Percentiles rank a stretch among this genome's conserved stretches.
These are phyloP conservation scores for Acarospora socialis DNA, from an alignment of 2,329 filamentous ascomycete species.

Conservation along the genomic window DNA sequence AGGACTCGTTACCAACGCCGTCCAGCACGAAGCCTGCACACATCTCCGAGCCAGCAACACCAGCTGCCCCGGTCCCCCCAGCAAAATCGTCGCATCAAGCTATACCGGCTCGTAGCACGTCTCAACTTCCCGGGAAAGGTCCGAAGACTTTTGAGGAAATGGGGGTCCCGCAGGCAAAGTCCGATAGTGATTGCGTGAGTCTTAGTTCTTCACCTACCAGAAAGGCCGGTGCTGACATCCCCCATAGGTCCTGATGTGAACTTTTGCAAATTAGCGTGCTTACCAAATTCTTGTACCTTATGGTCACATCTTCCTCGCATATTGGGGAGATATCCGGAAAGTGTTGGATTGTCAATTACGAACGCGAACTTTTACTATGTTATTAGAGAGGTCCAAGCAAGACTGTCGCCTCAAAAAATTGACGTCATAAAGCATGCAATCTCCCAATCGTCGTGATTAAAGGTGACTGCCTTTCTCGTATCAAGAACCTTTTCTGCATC, in stretches of 20 bases:
- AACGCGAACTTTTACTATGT: no score
- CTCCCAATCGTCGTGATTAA: no score
- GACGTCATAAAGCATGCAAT: no score
- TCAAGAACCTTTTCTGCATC: no score
- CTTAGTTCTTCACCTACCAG: neutral
- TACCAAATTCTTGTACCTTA: no score
- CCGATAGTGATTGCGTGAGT: constrained; percentile 81
- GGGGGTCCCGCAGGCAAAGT: constrained; percentile 75
- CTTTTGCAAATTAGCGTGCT: no score
- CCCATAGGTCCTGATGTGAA: constrained; percentile 17
- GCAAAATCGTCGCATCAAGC: neutral
- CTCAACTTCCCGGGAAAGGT: constrained; percentile 48
- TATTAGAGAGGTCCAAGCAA: no score
- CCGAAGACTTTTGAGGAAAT: constrained; percentile 97
- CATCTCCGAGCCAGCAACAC: constrained; percentile 8
- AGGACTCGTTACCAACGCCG: neutral
- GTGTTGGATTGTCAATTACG: neutral
- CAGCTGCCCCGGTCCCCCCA: constrained; percentile 9
- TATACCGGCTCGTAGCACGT: constrained; percentile 1
- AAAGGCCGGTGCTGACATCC: constrained; percentile 7
- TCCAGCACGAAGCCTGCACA: neutral
- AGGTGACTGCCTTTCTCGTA: no score
- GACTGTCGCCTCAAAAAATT: no score
- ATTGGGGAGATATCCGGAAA: no score
- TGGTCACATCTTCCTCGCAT: no score